Base-by-base conservation (phyloP, 352 stramenopile genomes). In the Globisporangium spiculum region DNA sequence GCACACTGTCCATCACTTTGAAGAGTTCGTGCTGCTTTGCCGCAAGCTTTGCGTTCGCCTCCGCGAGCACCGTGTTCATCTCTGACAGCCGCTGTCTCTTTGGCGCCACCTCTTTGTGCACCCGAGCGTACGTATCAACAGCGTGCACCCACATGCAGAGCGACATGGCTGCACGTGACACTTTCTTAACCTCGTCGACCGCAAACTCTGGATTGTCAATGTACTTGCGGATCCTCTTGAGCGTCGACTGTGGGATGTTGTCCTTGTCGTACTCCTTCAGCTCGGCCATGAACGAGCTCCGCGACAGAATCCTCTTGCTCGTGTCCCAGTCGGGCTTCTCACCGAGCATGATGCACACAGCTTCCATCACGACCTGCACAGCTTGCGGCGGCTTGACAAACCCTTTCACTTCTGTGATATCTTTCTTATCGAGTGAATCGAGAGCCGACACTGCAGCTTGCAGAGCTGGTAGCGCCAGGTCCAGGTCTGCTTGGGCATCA, bases 101-200 rank as follows among this genome's bases (percentile, higher is more conserved):
- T 0, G 89, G 89, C 0, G 75, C 82, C 1, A 97, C 88, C 59
- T 94, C 83, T 66, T 90, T 88, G 63, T 81, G 81, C 0, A 93
- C 68, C 7, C 82, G 79, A 14, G 84, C 83, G 36, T 97, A 97
- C 10, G 87, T 92, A 63, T 93, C 79, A 27, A 97, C 74, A 0
- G 89, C 89, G 69, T 94, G 86, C 20, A 95, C 84, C 88, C 88
- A 97, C 87, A 95, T 96, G 32, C 89, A 96, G 30, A 97, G 65
- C n/a, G 84, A 92, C 79, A 90, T 90, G 2, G 88, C 88, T 0
- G 89, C 89, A 20, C 75, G 73, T 6, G 84, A 95, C 5, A 94
- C 86, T 61, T 96, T 93, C 67, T 84, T 91, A 2, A 95, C 86
- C 70, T 93, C 86, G 20, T 94, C 85, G 12, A 94, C 79, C 1